A percentile compares a stretch with the other conserved stretches of the same genome.
phyloP scores from a whole-genome alignment of 2,329 filamentous ascomycete species.

The Aureobasidium pullulans region DNA sequence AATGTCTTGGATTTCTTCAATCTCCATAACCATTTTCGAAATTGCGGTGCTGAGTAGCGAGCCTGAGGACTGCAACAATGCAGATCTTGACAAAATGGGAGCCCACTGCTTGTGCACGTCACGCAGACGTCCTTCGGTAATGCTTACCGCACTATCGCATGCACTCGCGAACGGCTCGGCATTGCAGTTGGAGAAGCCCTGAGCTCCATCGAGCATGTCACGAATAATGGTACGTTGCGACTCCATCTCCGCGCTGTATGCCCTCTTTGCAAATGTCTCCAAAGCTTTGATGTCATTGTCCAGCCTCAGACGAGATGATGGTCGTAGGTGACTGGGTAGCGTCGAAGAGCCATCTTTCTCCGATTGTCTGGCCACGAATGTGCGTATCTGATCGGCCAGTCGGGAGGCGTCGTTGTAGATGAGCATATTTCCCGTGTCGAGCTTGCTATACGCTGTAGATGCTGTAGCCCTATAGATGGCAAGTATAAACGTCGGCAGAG shows the following conservation, averaged over 20 bases:
- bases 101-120: constrained; percentile 52
- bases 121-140: constrained; percentile 50
- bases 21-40: constrained; percentile 53
- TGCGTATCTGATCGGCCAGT: constrained; percentile 47
- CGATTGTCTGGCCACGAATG: constrained; percentile 40
- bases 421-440: constrained; percentile 53
- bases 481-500: constrained; percentile 62
- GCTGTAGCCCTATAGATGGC: constrained; percentile 76
- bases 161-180: constrained; percentile 51
- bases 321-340: constrained; percentile 21
- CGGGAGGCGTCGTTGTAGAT: constrained; percentile 59
- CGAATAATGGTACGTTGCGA: constrained; percentile 55
- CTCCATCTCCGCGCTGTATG: constrained; percentile 59
- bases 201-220: constrained; percentile 56
- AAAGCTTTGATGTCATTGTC: constrained; percentile 48
- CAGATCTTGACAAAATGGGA: constrained; percentile 51
- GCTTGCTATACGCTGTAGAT: constrained; percentile 62
- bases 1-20: constrained; percentile 58
- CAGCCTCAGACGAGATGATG: constrained; percentile 39
- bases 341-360: constrained; percentile 26
- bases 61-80: constrained; percentile 54
- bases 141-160: constrained; percentile 53
- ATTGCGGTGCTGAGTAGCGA: constrained; percentile 51
- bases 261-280: constrained; percentile 52
- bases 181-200: constrained; percentile 55